Conservation (phyloP, 1,284 basidiomycete species). For the Sanghuangporus sanghuang region DNA sequence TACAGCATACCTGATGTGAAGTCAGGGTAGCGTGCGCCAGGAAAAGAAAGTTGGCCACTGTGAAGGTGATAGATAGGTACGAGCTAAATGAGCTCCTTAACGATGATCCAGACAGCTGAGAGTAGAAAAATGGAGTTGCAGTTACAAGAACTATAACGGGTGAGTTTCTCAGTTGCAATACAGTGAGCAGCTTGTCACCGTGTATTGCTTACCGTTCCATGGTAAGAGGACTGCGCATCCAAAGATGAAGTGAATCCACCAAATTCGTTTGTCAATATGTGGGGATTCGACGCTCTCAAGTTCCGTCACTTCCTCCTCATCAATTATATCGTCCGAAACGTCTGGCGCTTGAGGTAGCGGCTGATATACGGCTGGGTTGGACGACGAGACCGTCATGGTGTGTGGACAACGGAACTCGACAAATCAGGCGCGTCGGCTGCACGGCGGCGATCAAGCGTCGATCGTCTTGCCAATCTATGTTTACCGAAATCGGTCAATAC, state of each 20-base stretch:
- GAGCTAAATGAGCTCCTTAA: conserved; percentile 59
- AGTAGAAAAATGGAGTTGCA: conserved; percentile 69
- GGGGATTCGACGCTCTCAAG: neutral
- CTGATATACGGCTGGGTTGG: neutral
- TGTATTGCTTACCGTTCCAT: conserved; percentile 63
- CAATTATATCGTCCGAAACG: neutral
- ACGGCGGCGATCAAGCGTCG: neutral
- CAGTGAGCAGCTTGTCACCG: neutral
- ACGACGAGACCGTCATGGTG: neutral
- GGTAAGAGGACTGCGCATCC: conserved; percentile 70
- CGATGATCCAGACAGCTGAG: conserved; percentile 52
- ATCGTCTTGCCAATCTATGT: neutral
- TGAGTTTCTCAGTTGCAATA: conserved; percentile 12
- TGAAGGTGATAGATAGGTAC: conserved; percentile 63
- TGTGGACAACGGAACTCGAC: neutral
- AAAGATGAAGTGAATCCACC: conserved; percentile 64
- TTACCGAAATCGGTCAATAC: neutral
- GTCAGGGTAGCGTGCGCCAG: conserved; percentile 66
- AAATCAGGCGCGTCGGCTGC: neutral
- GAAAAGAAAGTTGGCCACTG: conserved; percentile 58
- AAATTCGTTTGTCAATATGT: conserved; percentile 24
- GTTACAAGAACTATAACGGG: conserved; percentile 59
- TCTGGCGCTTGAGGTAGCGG: conserved; percentile 5
- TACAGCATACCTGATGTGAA: conserved; percentile 52
- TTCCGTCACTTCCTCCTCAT: conserved; percentile 2